These are phyloP conservation scores for Sequoia sempervirens DNA, from an alignment of 75 land plant species.

Conservation along the genomic window DNA sequence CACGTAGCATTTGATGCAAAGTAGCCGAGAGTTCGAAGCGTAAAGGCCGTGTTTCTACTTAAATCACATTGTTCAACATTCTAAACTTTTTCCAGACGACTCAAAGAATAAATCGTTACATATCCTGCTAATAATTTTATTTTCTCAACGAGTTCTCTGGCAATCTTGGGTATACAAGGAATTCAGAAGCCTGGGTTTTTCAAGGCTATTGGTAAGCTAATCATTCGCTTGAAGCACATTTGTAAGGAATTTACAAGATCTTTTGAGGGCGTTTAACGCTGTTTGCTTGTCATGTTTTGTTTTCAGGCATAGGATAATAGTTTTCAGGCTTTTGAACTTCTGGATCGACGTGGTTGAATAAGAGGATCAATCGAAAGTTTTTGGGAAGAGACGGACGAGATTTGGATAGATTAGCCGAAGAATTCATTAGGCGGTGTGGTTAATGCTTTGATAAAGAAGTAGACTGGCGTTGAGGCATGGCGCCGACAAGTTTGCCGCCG, in stretches of 20 bases:
- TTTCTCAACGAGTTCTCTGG: not conserved
- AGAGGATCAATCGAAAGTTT: not conserved
- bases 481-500: constrained; percentile 13
- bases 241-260: not conserved
- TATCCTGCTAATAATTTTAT: not conserved
- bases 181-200: not conserved
- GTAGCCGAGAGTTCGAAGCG: no score
- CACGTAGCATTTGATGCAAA: no score
- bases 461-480: not conserved
- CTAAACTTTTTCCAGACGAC: no score
- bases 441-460: not conserved
- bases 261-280: not conserved
- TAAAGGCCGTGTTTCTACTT: no score
- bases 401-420: not conserved
- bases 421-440: not conserved
- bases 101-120: not conserved
- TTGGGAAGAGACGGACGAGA: not conserved
- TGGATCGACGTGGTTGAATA: not conserved
- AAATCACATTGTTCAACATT: no score
- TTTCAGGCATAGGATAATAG: not conserved
- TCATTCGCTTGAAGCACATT: not conserved
- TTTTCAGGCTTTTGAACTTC: not conserved
- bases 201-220: not conserved
- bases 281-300: not conserved
- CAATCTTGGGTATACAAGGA: not conserved